Percentiles rank a stretch among this genome's conserved stretches.
phyloP scores from a whole-genome alignment of 805 yeast species.

The Candida peoriensis region DNA sequence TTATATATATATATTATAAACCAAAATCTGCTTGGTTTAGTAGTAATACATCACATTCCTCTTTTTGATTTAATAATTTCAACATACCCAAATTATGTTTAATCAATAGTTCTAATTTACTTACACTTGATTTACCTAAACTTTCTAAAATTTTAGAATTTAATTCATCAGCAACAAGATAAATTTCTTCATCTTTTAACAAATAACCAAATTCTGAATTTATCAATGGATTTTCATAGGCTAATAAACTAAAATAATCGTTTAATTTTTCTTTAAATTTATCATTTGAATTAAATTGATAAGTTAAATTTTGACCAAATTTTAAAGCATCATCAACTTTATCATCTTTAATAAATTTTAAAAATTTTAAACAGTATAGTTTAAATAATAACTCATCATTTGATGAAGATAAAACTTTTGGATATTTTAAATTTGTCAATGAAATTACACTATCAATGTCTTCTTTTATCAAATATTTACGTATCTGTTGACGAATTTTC shows the following conservation, averaged over 20 bases:
- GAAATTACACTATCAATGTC: slow-evolving; percentile 32
- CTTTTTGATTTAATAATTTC: slow-evolving; percentile 26
- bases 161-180: slow-evolving; percentile 36
- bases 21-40: slow-evolving; percentile 42
- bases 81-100: slow-evolving; percentile 36
- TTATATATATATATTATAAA: slow-evolving; percentile 1
- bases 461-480: slow-evolving; percentile 33
- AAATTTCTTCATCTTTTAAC: slow-evolving; percentile 31
- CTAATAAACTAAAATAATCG: slow-evolving; percentile 46
- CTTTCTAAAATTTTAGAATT: slow-evolving; percentile 38
- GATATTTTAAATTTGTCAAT: slow-evolving; percentile 27
- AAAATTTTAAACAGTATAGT: slow-evolving; percentile 39
- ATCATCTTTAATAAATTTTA: slow-evolving; percentile 30
- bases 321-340: slow-evolving; percentile 30
- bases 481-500: slow-evolving; percentile 40
- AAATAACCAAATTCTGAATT: slow-evolving; percentile 33
- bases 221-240: slow-evolving; percentile 46
- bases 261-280: slow-evolving; percentile 34
- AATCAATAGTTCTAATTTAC: slow-evolving; percentile 39
- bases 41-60: slow-evolving; percentile 30
- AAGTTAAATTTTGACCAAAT: slow-evolving; percentile 35
- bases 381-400: slow-evolving; percentile 33
- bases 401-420: slow-evolving; percentile 29
- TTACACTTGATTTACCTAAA: slow-evolving; percentile 37
- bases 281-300: slow-evolving; percentile 26